Evolutionary conservation across 2,329 filamentous ascomycete genomes (phyloP).

Genomic region (Paraconiothyrium brasiliense): DNA sequence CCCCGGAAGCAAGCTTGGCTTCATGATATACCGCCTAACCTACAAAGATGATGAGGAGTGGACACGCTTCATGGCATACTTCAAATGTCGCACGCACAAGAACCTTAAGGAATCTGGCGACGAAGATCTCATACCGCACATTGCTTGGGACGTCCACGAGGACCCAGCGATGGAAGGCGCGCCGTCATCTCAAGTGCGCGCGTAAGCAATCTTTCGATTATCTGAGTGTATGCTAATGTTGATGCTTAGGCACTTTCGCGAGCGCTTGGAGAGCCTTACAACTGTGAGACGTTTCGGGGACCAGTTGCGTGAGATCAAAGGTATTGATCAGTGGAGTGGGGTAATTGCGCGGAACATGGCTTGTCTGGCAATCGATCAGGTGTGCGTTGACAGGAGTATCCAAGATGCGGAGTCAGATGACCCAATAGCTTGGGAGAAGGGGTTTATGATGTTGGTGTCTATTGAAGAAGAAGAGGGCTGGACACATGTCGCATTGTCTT

Average conservation of each 20-base stretch:
- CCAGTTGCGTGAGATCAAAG: not conserved
- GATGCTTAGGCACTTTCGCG: conserved; percentile 1
- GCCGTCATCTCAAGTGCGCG: not conserved
- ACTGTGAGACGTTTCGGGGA: not conserved
- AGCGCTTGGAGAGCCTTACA: not conserved
- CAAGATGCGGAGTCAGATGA: not conserved
- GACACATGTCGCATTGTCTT: conserved; percentile 9
- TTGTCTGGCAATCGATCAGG: not conserved
- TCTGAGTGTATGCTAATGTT: not conserved
- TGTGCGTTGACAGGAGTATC: not conserved
- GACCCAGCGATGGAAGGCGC: conserved; percentile 15
- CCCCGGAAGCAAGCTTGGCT: conserved; percentile 20
- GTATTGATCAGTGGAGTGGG: not conserved
- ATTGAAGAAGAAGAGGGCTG: conserved; percentile 10
- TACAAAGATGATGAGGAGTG: conserved; percentile 18
- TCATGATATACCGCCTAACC: conserved; percentile 21
- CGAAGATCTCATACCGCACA: conserved; percentile 15
- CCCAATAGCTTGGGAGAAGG: not conserved
- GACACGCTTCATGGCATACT: conserved; percentile 21
- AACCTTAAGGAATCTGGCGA: conserved; percentile 15
- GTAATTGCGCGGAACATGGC: conserved; percentile 4
- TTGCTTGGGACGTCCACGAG: conserved; percentile 22
- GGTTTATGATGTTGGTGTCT: conserved; percentile 6
- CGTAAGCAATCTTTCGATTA: conserved; percentile 5
- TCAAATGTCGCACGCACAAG: conserved; percentile 18